A percentile compares a stretch with the other conserved stretches of the same genome.
phyloP scores from a whole-genome alignment of 495 filamentous ascomycete genomes.

The Annulohypoxylon stygium region DNA sequence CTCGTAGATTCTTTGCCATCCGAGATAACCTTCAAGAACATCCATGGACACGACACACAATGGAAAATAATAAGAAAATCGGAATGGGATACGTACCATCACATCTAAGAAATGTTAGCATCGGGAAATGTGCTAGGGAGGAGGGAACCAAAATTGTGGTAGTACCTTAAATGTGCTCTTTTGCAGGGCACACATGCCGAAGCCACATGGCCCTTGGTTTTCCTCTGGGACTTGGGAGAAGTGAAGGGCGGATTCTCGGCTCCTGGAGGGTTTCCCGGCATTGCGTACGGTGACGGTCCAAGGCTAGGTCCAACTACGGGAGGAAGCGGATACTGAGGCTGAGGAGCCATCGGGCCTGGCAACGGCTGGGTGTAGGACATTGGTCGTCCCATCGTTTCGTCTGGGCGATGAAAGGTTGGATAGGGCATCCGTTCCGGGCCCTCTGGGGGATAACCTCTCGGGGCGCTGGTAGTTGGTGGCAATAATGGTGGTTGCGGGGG shows the following conservation, averaged over 20 bases:
- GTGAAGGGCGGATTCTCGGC: conserved; percentile 56
- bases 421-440: conserved; percentile 57
- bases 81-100: conserved; percentile 61
- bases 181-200: conserved; percentile 98
- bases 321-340: conserved; percentile 54
- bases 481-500: conserved; percentile 51
- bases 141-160: conserved; percentile 40
- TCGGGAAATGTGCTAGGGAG: conserved; percentile 24
- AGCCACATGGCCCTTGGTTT: conserved; percentile 94
- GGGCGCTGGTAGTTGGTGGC: conserved; percentile 47
- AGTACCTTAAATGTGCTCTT: conserved; percentile 84
- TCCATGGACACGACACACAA: conserved; percentile 21
- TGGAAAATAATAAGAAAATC: conserved; percentile 25
- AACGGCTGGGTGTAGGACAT: conserved; percentile 55
- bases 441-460: conserved; percentile 53
- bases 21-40: neutral
- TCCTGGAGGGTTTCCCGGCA: conserved; percentile 50
- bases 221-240: conserved; percentile 77
- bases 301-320: conserved; percentile 52
- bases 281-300: conserved; percentile 53
- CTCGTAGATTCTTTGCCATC: conserved; percentile 4
- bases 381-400: conserved; percentile 53
- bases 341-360: conserved; percentile 47
- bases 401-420: conserved; percentile 53
- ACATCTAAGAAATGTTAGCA: conserved; percentile 56